Evolutionary conservation across 2,329 filamentous ascomycete genomes (phyloP).

Genomic region (Gnomoniopsis sp.): DNA sequence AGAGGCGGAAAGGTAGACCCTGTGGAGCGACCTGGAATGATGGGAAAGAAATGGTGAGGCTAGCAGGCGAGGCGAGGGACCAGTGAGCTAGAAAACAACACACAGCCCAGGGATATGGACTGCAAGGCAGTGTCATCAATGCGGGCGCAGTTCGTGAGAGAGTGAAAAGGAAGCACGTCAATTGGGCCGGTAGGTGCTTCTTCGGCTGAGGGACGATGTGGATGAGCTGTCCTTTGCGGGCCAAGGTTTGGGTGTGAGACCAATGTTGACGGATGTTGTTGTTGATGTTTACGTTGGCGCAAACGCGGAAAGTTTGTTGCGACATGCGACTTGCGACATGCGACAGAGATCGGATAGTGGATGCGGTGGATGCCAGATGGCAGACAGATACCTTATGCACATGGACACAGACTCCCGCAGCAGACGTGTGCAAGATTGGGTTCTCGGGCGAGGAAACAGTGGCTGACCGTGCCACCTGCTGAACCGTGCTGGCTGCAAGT

Average conservation of each 20-base stretch:
- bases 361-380: background rate
- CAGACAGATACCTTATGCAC: background rate
- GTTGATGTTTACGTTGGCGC: background rate
- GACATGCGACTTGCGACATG: background rate
- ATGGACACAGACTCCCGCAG: background rate
- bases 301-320: background rate
- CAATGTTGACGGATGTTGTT: background rate
- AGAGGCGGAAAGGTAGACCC: too few species aligned
- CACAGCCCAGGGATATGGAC: background rate
- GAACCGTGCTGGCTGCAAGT: conserved; percentile 1
- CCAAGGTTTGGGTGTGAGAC: background rate
- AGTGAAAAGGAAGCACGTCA: background rate
- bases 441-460: background rate
- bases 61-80: background rate
- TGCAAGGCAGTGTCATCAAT: background rate
- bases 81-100: background rate
- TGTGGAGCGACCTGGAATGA: background rate
- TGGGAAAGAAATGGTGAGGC: background rate
- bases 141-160: background rate
- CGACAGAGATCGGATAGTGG: background rate
- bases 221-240: background rate
- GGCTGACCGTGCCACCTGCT: background rate
- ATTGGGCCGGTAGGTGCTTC: background rate
- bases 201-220: background rate
- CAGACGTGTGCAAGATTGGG: background rate